Evolutionary conservation across 1,139 yeast species (phyloP).

Genomic region (Arxiozyma slooffiae): DNA sequence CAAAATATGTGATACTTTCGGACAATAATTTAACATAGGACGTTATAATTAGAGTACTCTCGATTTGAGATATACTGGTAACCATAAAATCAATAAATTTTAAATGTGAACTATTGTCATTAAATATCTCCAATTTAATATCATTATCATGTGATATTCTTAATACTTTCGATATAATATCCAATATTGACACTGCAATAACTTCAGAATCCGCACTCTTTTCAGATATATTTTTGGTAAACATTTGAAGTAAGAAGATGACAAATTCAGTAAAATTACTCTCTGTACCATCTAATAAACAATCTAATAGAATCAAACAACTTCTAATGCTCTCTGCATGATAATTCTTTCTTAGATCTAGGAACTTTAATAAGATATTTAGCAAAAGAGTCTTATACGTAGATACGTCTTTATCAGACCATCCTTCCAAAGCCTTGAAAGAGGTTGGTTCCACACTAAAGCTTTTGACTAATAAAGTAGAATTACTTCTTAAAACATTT

Average conservation of each 20-base stretch:
- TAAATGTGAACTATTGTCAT: slow-evolving; percentile 26
- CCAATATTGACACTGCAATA: slow-evolving; percentile 27
- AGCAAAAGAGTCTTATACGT: slow-evolving; percentile 52
- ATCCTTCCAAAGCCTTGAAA: slow-evolving; percentile 31
- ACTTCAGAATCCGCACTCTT: slow-evolving; percentile 23
- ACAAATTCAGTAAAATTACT: slow-evolving; percentile 38
- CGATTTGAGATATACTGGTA: slow-evolving; percentile 25
- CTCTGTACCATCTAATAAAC: slow-evolving; percentile 49
- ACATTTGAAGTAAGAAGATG: slow-evolving; percentile 27
- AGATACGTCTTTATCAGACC: slow-evolving; percentile 42
- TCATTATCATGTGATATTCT: slow-evolving; percentile 26
- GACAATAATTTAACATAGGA: slow-evolving; percentile 28
- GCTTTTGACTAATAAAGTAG: slow-evolving; percentile 36
- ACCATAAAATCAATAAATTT: slow-evolving; percentile 30
- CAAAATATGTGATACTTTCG: slow-evolving; percentile 28
- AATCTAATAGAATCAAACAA: slow-evolving; percentile 36
- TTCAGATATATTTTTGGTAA: slow-evolving; percentile 26
- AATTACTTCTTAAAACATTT: slow-evolving; percentile 42
- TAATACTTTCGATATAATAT: slow-evolving; percentile 27
- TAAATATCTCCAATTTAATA: slow-evolving; percentile 27
- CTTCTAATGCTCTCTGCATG: slow-evolving; percentile 31
- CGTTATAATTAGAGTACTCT: slow-evolving; percentile 26
- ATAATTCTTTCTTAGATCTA: slow-evolving; percentile 27
- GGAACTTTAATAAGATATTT: slow-evolving; percentile 40
- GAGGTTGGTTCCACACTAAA: slow-evolving; percentile 50